A percentile compares a stretch with the other conserved stretches of the same genome.
phyloP scores from a whole-genome alignment of 371 early-diverging fungal genomes.

The Mucor irregularis region DNA sequence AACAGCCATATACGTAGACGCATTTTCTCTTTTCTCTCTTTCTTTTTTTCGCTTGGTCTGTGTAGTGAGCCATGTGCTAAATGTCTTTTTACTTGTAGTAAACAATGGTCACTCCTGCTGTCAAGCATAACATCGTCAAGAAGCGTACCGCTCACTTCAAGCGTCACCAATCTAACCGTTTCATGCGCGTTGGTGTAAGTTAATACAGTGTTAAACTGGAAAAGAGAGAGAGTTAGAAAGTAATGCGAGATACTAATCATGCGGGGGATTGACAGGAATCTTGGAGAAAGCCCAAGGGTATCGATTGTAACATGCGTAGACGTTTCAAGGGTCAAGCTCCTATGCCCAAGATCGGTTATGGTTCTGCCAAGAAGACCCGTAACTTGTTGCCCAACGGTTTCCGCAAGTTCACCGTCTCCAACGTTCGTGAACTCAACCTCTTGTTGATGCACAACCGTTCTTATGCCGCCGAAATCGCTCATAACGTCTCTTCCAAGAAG shows the following conservation, averaged over 20 bases:
- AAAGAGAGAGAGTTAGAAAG: neutral
- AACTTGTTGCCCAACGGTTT: conserved; percentile 98
- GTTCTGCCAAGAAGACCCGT: conserved; percentile 95
- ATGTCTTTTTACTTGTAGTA: conserved; percentile 1
- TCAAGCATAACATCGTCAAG: conserved; percentile 94
- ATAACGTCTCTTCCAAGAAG: conserved; percentile 97
- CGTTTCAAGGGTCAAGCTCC: conserved; percentile 97
- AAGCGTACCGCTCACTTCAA: conserved; percentile 98
- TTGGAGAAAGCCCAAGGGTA: conserved; percentile 99
- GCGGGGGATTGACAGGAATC: conserved; percentile 66
- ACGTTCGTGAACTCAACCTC: conserved; percentile 95
- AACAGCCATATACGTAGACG: no score
- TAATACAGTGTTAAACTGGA: neutral
- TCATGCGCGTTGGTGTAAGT: conserved; percentile 89
- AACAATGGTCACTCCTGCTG: conserved; percentile 88
- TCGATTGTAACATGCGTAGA: conserved; percentile 98
- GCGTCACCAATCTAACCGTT: conserved; percentile 99
- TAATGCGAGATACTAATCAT: neutral
- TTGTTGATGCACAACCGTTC: conserved; percentile 99
- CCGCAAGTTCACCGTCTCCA: conserved; percentile 96
- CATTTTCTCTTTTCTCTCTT: neutral
- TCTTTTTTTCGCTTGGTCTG: neutral
- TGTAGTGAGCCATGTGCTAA: neutral
- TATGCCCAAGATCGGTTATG: conserved; percentile 99
- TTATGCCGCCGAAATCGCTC: conserved; percentile 99